Percentiles rank a stretch among this genome's conserved stretches.
phyloP scores from a whole-genome alignment of 208 protist genomes.

The Phytomonas sp. region DNA sequence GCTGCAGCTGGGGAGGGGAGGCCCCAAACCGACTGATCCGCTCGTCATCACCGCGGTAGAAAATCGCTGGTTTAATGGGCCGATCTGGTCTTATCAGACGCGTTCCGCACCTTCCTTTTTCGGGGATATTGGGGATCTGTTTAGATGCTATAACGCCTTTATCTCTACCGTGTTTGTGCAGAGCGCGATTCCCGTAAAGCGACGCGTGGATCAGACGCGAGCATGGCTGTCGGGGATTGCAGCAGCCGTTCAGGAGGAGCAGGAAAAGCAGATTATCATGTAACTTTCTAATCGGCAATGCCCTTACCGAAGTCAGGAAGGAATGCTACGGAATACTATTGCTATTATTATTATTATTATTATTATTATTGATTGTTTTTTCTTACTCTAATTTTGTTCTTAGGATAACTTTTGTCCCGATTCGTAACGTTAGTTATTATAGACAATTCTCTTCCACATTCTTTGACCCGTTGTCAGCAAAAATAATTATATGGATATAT shows the following conservation, averaged over 20 bases:
- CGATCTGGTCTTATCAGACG: slow-evolving; percentile 44
- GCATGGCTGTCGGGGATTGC: slow-evolving; percentile 11
- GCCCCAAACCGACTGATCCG: neutral
- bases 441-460: neutral
- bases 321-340: neutral
- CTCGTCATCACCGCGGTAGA: slow-evolving; percentile 37
- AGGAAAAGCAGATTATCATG: slow-evolving; percentile 19
- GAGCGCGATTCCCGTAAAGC: slow-evolving; percentile 23
- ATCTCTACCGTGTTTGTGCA: slow-evolving; percentile 34
- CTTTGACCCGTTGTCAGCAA: neutral
- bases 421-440: neutral
- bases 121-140: slow-evolving; percentile 63
- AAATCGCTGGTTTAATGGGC: slow-evolving; percentile 72
- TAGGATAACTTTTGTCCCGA: neutral
- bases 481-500: slow-evolving; percentile 2
- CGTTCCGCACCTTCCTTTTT: slow-evolving; percentile 32
- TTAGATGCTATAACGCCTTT: slow-evolving; percentile 57
- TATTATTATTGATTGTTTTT: neutral
- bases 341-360: neutral
- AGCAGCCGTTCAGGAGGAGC: slow-evolving; percentile 15
- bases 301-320: neutral
- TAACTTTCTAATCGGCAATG: neutral
- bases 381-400: no score
- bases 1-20: slow-evolving; percentile 37
- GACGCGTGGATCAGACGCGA: slow-evolving; percentile 14